A percentile compares a stretch with the other conserved stretches of the same genome.
These are phyloP conservation scores for Colletotrichum spaethianum DNA, from an alignment of 2,329 filamentous ascomycete genomes.

Conservation along the genomic window DNA sequence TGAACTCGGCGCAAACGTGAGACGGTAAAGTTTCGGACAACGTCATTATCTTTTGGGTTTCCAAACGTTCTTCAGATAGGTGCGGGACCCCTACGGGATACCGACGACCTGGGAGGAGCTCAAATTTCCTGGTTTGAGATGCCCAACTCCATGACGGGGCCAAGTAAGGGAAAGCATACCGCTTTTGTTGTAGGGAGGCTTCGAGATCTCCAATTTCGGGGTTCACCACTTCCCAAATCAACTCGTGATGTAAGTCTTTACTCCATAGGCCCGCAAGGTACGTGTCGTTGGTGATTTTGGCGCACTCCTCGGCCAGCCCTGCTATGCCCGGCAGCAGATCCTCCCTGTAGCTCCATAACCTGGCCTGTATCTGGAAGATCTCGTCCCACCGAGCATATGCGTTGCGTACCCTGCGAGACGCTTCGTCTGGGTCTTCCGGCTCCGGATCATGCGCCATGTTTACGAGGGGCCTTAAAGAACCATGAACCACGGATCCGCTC, in stretches of 20 bases:
- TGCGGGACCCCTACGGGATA: not conserved
- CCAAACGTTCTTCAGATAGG: not conserved
- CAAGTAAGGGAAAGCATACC: not conserved
- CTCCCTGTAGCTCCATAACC: conserved; percentile 1
- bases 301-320: conserved; percentile 6
- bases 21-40: not conserved
- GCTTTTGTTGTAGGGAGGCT: not conserved
- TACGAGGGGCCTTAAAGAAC: not conserved
- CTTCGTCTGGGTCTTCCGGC: not conserved
- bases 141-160: conserved; percentile 24
- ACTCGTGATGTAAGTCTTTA: not conserved
- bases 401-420: not conserved
- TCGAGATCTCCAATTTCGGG: not conserved
- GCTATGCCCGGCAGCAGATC: conserved; percentile 1
- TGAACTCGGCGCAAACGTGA: conserved; percentile 5
- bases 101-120: not conserved
- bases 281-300: not conserved
- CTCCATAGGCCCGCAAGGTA: conserved; percentile 15
- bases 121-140: not conserved
- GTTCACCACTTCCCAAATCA: not conserved
- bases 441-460: not conserved
- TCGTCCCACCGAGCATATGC: conserved; percentile 12
- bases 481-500: not conserved
- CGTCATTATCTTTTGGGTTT: not conserved
- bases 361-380: not conserved